phyloP scores from a whole-genome alignment of 177 flowering plant species.

The Tripterygium wilfordii region DNA sequence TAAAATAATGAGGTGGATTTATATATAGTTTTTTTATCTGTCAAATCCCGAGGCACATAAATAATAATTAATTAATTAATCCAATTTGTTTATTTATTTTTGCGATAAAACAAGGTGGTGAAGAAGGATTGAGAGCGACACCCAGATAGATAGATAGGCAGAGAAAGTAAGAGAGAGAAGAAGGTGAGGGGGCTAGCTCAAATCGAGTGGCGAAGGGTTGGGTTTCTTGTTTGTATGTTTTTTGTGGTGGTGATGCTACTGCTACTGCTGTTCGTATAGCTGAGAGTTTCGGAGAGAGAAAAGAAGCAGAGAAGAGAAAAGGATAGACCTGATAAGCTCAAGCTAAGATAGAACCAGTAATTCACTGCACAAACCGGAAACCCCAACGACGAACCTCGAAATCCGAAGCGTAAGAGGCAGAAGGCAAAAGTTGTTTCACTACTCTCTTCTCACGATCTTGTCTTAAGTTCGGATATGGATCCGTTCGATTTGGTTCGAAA shows the following conservation, averaged over 20 bases:
- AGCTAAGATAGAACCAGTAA: background rate
- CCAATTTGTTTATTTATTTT: too few relatives aligned
- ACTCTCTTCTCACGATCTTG: background rate
- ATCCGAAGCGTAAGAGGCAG: too few relatives aligned
- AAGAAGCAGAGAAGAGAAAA: background rate
- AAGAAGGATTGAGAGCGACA: background rate
- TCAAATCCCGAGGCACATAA: too few relatives aligned
- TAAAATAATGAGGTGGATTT: too few relatives aligned
- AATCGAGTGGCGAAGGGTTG: slow-evolving; percentile 31
- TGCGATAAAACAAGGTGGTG: background rate
- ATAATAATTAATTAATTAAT: too few relatives aligned
- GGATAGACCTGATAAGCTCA: background rate
- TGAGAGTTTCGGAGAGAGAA: background rate
- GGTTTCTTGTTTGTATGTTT: slow-evolving; percentile 7
- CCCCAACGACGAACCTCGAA: too few relatives aligned
- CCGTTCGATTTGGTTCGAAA: slow-evolving; percentile 47
- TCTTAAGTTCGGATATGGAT: slow-evolving; percentile 35
- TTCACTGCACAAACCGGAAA: too few relatives aligned
- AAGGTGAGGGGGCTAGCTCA: slow-evolving; percentile 6
- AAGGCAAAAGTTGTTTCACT: too few relatives aligned
- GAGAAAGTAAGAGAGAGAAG: background rate
- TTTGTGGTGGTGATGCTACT: slow-evolving; percentile 27
- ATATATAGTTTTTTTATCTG: too few relatives aligned
- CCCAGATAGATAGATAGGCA: background rate
- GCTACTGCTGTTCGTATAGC: background rate